Percentiles rank a stretch among this genome's conserved stretches.
Evolutionary conservation across 805 yeast species (phyloP).

Genomic region (Ogataea polymorpha): DNA sequence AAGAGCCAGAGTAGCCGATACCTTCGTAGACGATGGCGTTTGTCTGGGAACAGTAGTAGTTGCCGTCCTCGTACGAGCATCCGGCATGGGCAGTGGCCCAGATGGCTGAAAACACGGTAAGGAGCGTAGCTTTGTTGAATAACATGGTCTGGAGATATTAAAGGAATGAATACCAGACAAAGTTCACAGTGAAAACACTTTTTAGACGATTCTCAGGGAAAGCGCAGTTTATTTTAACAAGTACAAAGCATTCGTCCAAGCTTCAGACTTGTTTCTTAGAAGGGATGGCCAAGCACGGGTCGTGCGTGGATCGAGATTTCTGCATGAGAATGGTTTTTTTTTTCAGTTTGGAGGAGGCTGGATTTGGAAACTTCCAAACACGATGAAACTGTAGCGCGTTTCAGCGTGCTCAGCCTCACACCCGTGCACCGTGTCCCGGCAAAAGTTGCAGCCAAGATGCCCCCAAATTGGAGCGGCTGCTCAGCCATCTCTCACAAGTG

Average conservation of each 20-base stretch:
- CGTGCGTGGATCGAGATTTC: constrained; percentile 4
- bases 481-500: background rate
- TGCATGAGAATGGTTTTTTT: constrained; percentile 1
- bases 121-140: constrained; percentile 19
- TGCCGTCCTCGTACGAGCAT: constrained; percentile 53
- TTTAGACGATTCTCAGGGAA: background rate
- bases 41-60: constrained; percentile 78
- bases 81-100: constrained; percentile 22
- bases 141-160: constrained; percentile 18
- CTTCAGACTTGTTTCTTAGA: constrained; percentile 7
- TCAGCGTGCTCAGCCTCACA: background rate
- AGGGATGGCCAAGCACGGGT: constrained; percentile 11
- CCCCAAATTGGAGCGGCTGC: background rate
- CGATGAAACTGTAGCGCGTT: constrained; percentile 4
- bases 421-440: constrained; percentile 2
- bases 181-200: constrained; percentile 1
- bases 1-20: constrained; percentile 84
- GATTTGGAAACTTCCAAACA: constrained; percentile 10
- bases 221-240: background rate
- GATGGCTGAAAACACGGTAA: constrained; percentile 24
- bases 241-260: constrained; percentile 2
- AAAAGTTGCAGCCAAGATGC: background rate
- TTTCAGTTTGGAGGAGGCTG: constrained; percentile 6
- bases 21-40: constrained; percentile 51
- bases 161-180: constrained; percentile 14